Conservation (phyloP, 139 green algal species). For the Zygnema cylindricum region DNA sequence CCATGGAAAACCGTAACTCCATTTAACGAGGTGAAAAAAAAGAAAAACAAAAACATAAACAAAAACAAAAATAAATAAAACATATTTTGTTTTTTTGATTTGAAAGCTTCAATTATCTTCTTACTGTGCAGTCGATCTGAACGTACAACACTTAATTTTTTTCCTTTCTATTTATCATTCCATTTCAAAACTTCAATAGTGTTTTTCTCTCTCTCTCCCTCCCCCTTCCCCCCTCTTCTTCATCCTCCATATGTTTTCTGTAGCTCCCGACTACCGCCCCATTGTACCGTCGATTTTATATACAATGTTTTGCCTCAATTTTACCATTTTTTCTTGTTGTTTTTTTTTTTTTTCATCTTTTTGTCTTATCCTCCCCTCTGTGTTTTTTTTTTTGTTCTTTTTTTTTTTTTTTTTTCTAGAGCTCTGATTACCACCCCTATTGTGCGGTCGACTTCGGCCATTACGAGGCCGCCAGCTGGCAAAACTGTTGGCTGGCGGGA, state of each 20-base stretch:
- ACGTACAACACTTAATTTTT: not conserved
- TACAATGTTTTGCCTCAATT: not conserved
- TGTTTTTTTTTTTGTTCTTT: too few species aligned
- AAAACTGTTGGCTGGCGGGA: constrained; percentile 33
- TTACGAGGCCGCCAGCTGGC: constrained; percentile 41
- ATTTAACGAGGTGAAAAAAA: constrained; percentile 17
- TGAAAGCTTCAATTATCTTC: not conserved
- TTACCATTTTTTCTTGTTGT: constrained; percentile 8
- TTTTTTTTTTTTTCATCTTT: not conserved
- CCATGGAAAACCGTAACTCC: not conserved
- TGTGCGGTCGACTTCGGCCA: constrained; percentile 21
- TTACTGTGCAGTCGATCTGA: not conserved
- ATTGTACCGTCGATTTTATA: not conserved
- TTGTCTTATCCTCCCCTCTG: not conserved
- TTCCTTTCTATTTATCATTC: not conserved
- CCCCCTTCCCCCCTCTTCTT: too few species aligned
- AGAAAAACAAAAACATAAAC: not conserved
- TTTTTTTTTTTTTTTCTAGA: too few species aligned
- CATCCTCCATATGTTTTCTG: too few species aligned
- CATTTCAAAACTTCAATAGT: not conserved
- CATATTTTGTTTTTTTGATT: not conserved
- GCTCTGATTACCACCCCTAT: not conserved
- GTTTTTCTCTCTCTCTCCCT: too few species aligned
- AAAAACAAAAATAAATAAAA: not conserved
- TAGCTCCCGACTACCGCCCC: not conserved